Percentiles rank a stretch among this genome's conserved stretches.
Conservation (phyloP, 2,329 filamentous ascomycete species). For the Aciculosporium take region DNA sequence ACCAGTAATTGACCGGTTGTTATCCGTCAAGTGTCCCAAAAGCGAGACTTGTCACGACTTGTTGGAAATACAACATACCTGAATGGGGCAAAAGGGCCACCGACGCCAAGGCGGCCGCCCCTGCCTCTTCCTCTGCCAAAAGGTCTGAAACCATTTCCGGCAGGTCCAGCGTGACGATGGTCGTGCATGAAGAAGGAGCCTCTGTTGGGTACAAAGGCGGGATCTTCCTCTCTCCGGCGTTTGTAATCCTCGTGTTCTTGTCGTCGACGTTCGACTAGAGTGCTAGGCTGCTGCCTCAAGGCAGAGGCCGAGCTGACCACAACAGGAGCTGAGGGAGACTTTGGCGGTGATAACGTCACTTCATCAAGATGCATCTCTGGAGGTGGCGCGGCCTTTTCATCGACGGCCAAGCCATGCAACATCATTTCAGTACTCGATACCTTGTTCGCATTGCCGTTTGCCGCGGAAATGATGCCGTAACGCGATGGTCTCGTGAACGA, state of each 20-base stretch:
- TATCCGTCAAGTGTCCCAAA: too few species aligned
- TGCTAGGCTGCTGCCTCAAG: conserved; percentile 35
- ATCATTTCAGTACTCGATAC: conserved; percentile 44
- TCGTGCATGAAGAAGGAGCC: conserved; percentile 98
- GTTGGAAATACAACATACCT: conserved; percentile 36
- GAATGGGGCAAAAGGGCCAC: conserved; percentile 43
- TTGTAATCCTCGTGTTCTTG: conserved; percentile 85
- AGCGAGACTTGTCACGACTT: too few species aligned
- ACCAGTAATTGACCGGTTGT: conserved; percentile 1
- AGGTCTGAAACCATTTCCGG: conserved; percentile 62
- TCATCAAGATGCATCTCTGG: conserved; percentile 36
- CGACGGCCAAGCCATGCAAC: conserved; percentile 38
- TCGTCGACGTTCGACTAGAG: conserved; percentile 54
- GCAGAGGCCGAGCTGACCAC: conserved; percentile 40
- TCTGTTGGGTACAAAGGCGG: conserved; percentile 84
- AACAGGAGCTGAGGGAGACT: conserved; percentile 32
- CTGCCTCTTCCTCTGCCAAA: conserved; percentile 54
- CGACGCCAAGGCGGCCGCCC: conserved; percentile 44
- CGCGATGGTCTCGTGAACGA: conserved; percentile 25
- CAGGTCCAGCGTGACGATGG: conserved; percentile 64
- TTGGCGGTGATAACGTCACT: conserved; percentile 22
- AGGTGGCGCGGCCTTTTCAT: conserved; percentile 25
- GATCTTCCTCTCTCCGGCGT: conserved; percentile 75
- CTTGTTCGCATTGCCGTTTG: conserved; percentile 18
- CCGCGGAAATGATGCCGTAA: conserved; percentile 21